Conservation (phyloP, 352 stramenopile species). For the Phytopythium ostracodes region DNA sequence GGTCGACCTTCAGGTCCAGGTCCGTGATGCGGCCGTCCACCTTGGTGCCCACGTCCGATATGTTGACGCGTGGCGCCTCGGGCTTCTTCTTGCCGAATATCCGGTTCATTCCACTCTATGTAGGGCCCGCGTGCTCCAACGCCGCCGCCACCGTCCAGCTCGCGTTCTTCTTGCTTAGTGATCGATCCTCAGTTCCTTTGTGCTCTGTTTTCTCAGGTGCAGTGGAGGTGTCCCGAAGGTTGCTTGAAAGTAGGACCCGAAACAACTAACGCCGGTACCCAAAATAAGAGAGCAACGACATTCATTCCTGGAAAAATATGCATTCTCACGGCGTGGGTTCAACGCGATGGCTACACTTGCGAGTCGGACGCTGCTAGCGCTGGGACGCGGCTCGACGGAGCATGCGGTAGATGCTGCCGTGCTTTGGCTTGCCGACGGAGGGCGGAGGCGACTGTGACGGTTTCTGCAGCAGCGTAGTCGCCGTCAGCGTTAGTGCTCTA, state of each 20-base stretch:
- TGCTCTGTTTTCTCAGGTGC: not conserved
- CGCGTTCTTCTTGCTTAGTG: not conserved
- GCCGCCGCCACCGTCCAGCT: not conserved
- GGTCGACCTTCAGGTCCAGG: constrained; percentile 79
- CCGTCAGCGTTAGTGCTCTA: not conserved
- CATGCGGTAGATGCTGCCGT: constrained; percentile 72
- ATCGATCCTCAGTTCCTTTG: not conserved
- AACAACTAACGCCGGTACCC: too few species aligned
- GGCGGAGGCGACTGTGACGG: constrained; percentile 18
- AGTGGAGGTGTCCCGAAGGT: not conserved
- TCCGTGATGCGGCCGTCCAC: constrained; percentile 73
- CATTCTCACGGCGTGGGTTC: constrained; percentile 1
- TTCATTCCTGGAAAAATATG: constrained; percentile 3
- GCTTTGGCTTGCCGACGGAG: constrained; percentile 40
- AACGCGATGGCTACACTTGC: not conserved
- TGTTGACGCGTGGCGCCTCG: constrained; percentile 65
- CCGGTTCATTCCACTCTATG: constrained; percentile 47
- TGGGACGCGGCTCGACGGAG: constrained; percentile 24
- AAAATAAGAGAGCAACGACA: not conserved
- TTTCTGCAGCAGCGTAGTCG: not conserved
- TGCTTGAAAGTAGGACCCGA: not conserved
- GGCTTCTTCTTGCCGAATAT: constrained; percentile 87
- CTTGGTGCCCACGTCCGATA: constrained; percentile 69
- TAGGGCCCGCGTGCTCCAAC: not conserved
- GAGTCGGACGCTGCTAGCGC: constrained; percentile 3